Evolutionary conservation across 2,329 filamentous ascomycete species (phyloP), one percentile per base, ranked within the genome.

Genomic region (Colletotrichum lentis): DNA sequence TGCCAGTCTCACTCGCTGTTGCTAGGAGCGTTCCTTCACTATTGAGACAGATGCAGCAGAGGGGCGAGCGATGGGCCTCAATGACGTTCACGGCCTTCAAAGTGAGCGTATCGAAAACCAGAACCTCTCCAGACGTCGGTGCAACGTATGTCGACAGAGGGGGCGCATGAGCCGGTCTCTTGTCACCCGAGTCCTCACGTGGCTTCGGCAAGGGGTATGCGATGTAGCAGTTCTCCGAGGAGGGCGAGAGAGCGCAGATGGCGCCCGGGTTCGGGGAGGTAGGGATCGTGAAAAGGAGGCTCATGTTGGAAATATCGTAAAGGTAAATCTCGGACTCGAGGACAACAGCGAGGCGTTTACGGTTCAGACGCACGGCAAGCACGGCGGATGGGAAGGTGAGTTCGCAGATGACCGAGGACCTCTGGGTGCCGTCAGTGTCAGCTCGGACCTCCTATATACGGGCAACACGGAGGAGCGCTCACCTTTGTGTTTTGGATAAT

Each of bases 271-370:
- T 99, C 7, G 96, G 93, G 3, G 95, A 97, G 6, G 95, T 98
- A 67, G 94, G 89, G 71, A 98, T 97, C 6, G 93, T 97, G 78
- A 94, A 91, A 47, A 98, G 85, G 67, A 98, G 88, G 74, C 92
- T 95, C 95, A 99, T 98, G 77, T 97, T 98, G 80, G 94, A 94
- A 72, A 99, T 98, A 78, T 99, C 96, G 82, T 99, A 99, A 56
- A 99, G 86, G 80, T 98, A 99, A 70, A 98, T 97, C 77, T 97
- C 92, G 74, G 97, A 94, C 78, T 99, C 96, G 64, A 98, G 86
- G 16, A 98, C 90, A 39, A 99, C 94, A 14, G 96, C 93, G 31
- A 99, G 86, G 44, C 96, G 90, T 79, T 97, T 98, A 73, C 96
- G 88, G 79, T 99, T 99, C 74, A 99, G 84, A 72, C 94, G 92